Base-by-base conservation (phyloP, 2,329 filamentous ascomycete species). In the Botrytis squamosa region DNA sequence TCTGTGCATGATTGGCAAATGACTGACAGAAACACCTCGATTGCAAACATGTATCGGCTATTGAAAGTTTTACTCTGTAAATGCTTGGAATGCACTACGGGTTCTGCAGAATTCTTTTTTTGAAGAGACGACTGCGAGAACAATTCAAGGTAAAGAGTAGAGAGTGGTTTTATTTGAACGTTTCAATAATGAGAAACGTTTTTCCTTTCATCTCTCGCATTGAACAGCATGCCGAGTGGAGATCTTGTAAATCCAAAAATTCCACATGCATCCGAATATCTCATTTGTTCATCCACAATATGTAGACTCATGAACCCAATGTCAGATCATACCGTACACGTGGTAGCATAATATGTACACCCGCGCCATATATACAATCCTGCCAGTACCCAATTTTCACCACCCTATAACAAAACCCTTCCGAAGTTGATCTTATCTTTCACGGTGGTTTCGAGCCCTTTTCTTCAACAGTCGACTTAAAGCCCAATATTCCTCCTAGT, bases 401-500 rank as follows among this genome's bases (percentile, higher is more conserved):
- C 62, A 22, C 16, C 20, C 57, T 40, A 12, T 46, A 25, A 52
- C 12, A 59, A 46, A n/a, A 8, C 10, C 33, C 8, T 16, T 33
- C 69, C 25, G 10, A 40, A 25, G 29, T 33, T 29, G 7, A 64
- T 49, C 7, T 40, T 33, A 33, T 25, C 29, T 25, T 36, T 79
- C 74, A 80, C 46, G 79, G 79, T 63, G 79, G 78, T 73, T 75
- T 78, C n/a, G 75, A 74, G 12, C 76, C 75, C 57, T 77, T 77
- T 57, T 73, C 77, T 64, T 76, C 76, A 46, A 74, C 76, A 60
- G 75, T 78, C 72, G 75, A 49, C 40, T 78, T 79, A 22, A 81
- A 79, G 25, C 80, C 78, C 83, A 78, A 94, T 84, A 95, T 85
- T 80, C 92, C 88, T 20, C 93, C 93, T 64, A 97, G 84, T 49